Percentiles rank a stretch among this genome's conserved stretches.
Evolutionary conservation across 352 stramenopile species (phyloP).

Genomic region (Phytopythium sindhum): DNA sequence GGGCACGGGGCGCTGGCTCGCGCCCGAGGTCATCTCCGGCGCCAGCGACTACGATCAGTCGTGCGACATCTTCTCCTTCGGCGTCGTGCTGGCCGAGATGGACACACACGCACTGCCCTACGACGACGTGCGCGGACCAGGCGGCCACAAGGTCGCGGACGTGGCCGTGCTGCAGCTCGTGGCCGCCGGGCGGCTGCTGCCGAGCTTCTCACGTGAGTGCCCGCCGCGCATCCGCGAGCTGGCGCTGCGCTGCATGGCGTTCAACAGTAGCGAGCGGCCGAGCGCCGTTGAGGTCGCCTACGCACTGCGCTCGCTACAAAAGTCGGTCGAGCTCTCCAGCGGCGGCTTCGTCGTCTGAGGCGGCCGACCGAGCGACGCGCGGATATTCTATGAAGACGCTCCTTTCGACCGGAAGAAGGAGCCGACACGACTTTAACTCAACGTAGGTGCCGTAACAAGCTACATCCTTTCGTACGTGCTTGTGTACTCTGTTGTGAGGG

Average conservation of each 20-base stretch:
- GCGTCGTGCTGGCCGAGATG: constrained; percentile 52
- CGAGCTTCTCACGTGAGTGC: constrained; percentile 38
- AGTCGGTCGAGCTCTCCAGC: constrained; percentile 20
- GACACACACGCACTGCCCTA: constrained; percentile 62
- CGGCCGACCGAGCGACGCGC: neutral
- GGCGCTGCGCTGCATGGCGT: constrained; percentile 37
- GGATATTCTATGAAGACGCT: neutral
- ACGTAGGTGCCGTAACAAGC: neutral
- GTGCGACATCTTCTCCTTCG: constrained; percentile 49
- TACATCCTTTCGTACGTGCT: neutral
- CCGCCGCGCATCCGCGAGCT: constrained; percentile 34
- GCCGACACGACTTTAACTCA: neutral
- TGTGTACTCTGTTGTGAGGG: too few species aligned
- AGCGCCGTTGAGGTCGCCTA: constrained; percentile 51
- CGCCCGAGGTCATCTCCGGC: constrained; percentile 46
- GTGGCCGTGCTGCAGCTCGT: constrained; percentile 55
- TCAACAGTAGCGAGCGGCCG: constrained; percentile 30
- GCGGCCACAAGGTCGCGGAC: constrained; percentile 31
- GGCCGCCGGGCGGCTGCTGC: constrained; percentile 32
- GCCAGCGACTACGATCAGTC: constrained; percentile 45
- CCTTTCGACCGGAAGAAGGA: neutral
- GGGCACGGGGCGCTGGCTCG: constrained; percentile 49
- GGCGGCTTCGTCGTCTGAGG: constrained; percentile 1
- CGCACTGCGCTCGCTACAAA: constrained; percentile 39
- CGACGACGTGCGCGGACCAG: constrained; percentile 25